Conservation (phyloP, 2,329 filamentous ascomycete genomes). For the Trichoderma cornu-damae region DNA sequence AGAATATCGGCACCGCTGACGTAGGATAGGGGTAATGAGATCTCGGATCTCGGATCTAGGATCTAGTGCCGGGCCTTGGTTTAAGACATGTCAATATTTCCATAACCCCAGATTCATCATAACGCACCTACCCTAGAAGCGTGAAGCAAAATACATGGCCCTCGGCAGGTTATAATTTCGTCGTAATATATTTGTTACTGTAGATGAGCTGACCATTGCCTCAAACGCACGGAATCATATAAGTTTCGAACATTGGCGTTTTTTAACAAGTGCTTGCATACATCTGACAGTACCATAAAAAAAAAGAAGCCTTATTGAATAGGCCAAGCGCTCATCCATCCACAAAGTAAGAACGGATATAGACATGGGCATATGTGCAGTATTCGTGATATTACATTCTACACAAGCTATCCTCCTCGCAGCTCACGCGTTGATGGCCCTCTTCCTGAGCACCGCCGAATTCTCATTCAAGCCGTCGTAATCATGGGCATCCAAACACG, state of each 20-base stretch:
- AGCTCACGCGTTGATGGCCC: slow-evolving; percentile 20
- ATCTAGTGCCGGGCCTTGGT: no score
- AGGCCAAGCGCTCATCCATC: no score
- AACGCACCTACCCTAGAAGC: background rate
- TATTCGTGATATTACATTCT: background rate
- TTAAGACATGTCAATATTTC: background rate
- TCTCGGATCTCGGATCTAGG: background rate
- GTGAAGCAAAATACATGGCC: no score
- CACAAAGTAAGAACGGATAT: no score
- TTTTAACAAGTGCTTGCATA: no score
- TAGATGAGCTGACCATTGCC: no score
- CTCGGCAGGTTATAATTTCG: no score
- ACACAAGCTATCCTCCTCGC: background rate
- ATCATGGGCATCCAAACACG: slow-evolving; percentile 32
- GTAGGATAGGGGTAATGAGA: background rate
- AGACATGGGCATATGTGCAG: background rate
- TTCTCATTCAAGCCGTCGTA: slow-evolving; percentile 30
- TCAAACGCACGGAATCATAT: no score
- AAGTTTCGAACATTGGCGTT: no score
- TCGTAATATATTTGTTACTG: no score
- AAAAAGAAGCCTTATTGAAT: no score
- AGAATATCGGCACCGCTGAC: background rate
- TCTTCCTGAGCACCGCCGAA: slow-evolving; percentile 29
- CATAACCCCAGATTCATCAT: background rate
- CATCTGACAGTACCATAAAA: no score